Percentiles rank a stretch among this genome's conserved stretches.
Evolutionary conservation across 2,329 filamentous ascomycete genomes (phyloP).

Genomic region (Beauveria brongniartii): DNA sequence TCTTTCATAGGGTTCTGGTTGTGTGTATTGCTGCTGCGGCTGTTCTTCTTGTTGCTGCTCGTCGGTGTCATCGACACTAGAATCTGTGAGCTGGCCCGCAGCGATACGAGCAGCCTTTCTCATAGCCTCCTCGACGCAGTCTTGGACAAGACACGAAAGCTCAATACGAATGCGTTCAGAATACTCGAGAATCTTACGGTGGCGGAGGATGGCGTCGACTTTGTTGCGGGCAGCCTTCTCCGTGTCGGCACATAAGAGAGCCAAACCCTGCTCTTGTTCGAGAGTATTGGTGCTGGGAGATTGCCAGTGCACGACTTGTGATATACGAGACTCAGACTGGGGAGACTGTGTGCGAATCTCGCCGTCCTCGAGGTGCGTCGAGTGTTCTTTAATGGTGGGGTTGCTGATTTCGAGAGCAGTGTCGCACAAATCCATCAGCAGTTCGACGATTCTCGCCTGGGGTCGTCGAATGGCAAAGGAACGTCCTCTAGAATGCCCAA

Average conservation of each 20-base stretch:
- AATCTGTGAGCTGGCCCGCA: slow-evolving; percentile 76
- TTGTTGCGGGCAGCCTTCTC: slow-evolving; percentile 78
- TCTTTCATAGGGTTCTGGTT: not conserved
- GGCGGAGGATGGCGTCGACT: slow-evolving; percentile 85
- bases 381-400: slow-evolving; percentile 81
- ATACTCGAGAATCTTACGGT: slow-evolving; percentile 90
- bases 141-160: slow-evolving; percentile 85
- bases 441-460: slow-evolving; percentile 85
- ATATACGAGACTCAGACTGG: slow-evolving; percentile 89
- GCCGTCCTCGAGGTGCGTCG: slow-evolving; percentile 51
- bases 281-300: slow-evolving; percentile 85
- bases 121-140: slow-evolving; percentile 89
- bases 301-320: slow-evolving; percentile 93
- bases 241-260: slow-evolving; percentile 82
- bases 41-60: slow-evolving; percentile 14
- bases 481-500: slow-evolving; percentile 71
- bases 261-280: slow-evolving; percentile 87
- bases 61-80: slow-evolving; percentile 47
- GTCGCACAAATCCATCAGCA: slow-evolving; percentile 90
- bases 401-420: slow-evolving; percentile 92
- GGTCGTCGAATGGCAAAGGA: slow-evolving; percentile 90
- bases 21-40: slow-evolving; percentile 7
- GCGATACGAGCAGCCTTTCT: slow-evolving; percentile 83
- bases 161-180: slow-evolving; percentile 91
- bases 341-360: slow-evolving; percentile 87